Conservation (phyloP, 495 filamentous ascomycete species). For the Penicillium dipodomyicola region DNA sequence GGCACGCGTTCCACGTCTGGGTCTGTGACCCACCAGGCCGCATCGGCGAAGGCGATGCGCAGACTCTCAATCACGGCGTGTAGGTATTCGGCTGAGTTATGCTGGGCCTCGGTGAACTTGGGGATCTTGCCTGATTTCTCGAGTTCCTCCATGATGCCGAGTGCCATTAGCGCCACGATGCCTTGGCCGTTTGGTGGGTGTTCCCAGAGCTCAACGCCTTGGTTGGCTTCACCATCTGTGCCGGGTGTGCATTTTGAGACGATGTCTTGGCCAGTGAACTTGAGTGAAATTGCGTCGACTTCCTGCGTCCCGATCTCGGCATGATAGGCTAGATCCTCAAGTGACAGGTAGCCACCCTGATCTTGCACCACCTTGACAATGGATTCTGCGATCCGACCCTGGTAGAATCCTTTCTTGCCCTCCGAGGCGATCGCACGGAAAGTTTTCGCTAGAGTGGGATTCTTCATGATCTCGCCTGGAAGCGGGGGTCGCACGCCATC, state of each 20-base stretch:
- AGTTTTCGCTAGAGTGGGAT: slow-evolving; percentile 75
- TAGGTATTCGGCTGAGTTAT: slow-evolving; percentile 77
- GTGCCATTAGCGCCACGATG: slow-evolving; percentile 88
- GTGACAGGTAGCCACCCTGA: slow-evolving; percentile 72
- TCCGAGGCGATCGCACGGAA: slow-evolving; percentile 76
- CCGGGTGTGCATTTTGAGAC: slow-evolving; percentile 45
- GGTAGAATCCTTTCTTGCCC: slow-evolving; percentile 89
- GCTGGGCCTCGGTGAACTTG: slow-evolving; percentile 62
- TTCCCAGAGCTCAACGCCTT: slow-evolving; percentile 86
- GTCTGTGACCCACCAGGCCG: slow-evolving; percentile 84
- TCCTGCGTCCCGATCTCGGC: slow-evolving; percentile 71
- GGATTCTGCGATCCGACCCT: slow-evolving; percentile 74
- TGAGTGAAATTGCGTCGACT: slow-evolving; percentile 75
- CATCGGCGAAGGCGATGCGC: slow-evolving; percentile 91
- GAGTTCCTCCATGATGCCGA: slow-evolving; percentile 85
- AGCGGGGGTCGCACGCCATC: slow-evolving; percentile 68
- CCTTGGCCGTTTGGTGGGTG: slow-evolving; percentile 98
- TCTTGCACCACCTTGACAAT: slow-evolving; percentile 74
- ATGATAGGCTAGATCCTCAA: slow-evolving; percentile 78
- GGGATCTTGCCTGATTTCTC: slow-evolving; percentile 70
- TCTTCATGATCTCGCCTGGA: slow-evolving; percentile 87
- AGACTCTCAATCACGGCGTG: slow-evolving; percentile 88
- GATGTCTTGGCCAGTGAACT: slow-evolving; percentile 69
- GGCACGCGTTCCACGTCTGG: slow-evolving; percentile 68
- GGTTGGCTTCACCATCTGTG: slow-evolving; percentile 43